A percentile compares a stretch with the other conserved stretches of the same genome.
Evolutionary conservation across 2,329 filamentous ascomycete genomes (phyloP).

Genomic region (Talaromyces verruculosus): DNA sequence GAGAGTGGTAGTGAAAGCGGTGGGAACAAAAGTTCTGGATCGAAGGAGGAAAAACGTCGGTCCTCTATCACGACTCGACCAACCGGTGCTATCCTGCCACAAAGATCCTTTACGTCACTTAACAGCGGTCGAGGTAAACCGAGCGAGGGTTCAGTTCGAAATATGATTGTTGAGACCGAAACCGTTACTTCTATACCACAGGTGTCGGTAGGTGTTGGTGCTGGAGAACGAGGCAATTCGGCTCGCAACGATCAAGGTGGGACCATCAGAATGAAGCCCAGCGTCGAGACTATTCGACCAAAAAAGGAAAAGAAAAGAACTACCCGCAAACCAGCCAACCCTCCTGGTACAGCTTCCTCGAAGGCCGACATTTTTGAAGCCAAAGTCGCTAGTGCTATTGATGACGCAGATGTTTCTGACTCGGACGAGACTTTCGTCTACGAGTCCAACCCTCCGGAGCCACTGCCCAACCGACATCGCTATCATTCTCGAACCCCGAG

Average conservation of each 20-base stretch:
- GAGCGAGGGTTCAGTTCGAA: conserved; percentile 72
- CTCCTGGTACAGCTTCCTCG: conserved; percentile 61
- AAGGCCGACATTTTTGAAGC: conserved; percentile 98
- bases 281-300: conserved; percentile 92
- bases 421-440: conserved; percentile 99
- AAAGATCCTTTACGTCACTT: conserved; percentile 69
- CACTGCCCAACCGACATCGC: conserved; percentile 57
- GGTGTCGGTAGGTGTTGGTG: conserved; percentile 66
- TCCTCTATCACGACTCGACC: conserved; percentile 41
- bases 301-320: conserved; percentile 88
- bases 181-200: conserved; percentile 90
- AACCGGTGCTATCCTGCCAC: conserved; percentile 57
- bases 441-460: conserved; percentile 83
- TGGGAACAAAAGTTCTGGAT: conserved; percentile 39
- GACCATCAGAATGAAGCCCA: conserved; percentile 80
- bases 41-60: conserved; percentile 40
- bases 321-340: conserved; percentile 63
- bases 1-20: conserved; percentile 63
- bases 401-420: conserved; percentile 93
- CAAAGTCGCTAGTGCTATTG: conserved; percentile 91
- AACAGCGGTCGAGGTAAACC: conserved; percentile 64
- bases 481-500: conserved; percentile 95
- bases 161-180: conserved; percentile 98
- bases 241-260: conserved; percentile 65
- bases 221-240: conserved; percentile 54